Base-by-base conservation (phyloP, 176 grass and related monocot genomes). In the Hsuehochloa calcarea region DNA sequence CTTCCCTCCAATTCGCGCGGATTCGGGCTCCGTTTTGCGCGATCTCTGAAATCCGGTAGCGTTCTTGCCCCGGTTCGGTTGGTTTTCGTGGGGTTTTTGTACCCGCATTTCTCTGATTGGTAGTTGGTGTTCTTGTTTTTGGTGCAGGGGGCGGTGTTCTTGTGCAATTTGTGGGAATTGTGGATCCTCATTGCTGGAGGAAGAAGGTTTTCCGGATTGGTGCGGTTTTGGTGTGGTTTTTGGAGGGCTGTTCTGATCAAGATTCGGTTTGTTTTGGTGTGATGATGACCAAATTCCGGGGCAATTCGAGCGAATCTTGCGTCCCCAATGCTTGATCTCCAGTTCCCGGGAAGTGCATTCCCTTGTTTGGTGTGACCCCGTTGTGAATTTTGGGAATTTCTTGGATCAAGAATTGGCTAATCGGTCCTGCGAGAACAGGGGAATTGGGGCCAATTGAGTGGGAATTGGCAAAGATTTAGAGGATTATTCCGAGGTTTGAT, bases 321-420 rank as follows among this genome's bases (percentile, higher is more conserved):
- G 0, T 47, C 87, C 51, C 38, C 60, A 29, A 80, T 68, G 75
- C 77, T 38, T 23, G 82, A 85, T 89, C 76, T 89, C 82, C 27
- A 59, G n/a, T 50, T 23, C 46, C 17, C 25, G 5, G 71, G 50
- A 70, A 79, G 37, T 47, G 27, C 84, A 79, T 79, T 79, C 39
- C 27, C 54, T 1, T 25, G 29, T 79, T 72, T 71, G 41, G 52
- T 17, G 39, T 8, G 52, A 70, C 70, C 40, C 51, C 5, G n/a
- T 0, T 7, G 35, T 11, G 47, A 69, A 69, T 79, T 86, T 63
- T 9, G 51, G 56, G 74, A 25, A 37, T 61, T 78, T 35, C 63
- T 41, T 10, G 51, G 37, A 62, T 78, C 75, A 62, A 61, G 74
- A 61, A 77, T 61, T 61, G 19, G 47, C 63, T 63, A 14, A 8